phyloP scores from a whole-genome alignment of 2,329 filamentous ascomycete species.

The Epichloe hybrida region DNA sequence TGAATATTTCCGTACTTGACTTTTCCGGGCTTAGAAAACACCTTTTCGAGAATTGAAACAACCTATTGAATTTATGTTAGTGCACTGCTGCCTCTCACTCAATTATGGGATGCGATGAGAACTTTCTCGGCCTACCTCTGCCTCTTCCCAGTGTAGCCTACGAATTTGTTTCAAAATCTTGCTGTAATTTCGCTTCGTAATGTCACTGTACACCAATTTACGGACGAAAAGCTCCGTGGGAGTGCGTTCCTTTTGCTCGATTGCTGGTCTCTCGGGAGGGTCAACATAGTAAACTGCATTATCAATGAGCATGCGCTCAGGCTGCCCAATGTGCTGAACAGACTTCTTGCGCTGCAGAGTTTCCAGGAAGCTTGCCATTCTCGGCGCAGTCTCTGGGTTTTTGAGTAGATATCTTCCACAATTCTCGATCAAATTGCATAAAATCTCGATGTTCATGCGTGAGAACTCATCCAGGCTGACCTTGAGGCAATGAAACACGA shows the following conservation, averaged over 20 bases:
- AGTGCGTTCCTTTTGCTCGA: slow-evolving; percentile 91
- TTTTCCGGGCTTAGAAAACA: slow-evolving; percentile 92
- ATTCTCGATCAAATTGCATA: slow-evolving; percentile 90
- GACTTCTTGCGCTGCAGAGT: slow-evolving; percentile 92
- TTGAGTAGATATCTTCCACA: slow-evolving; percentile 89
- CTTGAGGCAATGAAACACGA: slow-evolving; percentile 97
- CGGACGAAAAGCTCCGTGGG: slow-evolving; percentile 87
- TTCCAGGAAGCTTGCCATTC: slow-evolving; percentile 89
- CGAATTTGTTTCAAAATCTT: slow-evolving; percentile 90
- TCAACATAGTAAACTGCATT: slow-evolving; percentile 98
- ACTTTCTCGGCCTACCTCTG: slow-evolving; percentile 43
- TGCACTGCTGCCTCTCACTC: neutral
- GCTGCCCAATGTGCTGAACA: slow-evolving; percentile 86
- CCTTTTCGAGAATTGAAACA: slow-evolving; percentile 66
- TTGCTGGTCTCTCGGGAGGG: slow-evolving; percentile 81
- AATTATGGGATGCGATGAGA: neutral
- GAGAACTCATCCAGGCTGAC: slow-evolving; percentile 97
- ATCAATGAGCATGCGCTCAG: slow-evolving; percentile 95
- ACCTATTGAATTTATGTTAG: slow-evolving; percentile 30
- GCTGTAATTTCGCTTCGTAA: slow-evolving; percentile 87
- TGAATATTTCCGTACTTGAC: slow-evolving; percentile 97
- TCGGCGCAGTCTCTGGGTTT: slow-evolving; percentile 80
- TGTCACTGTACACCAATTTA: slow-evolving; percentile 82
- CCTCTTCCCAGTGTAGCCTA: slow-evolving; percentile 94
- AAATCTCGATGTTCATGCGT: slow-evolving; percentile 97